A percentile compares a stretch with the other conserved stretches of the same genome.
These are phyloP conservation scores for Collybiopsis confluens DNA, from an alignment of 768 basidiomycete species.

Conservation along the genomic window DNA sequence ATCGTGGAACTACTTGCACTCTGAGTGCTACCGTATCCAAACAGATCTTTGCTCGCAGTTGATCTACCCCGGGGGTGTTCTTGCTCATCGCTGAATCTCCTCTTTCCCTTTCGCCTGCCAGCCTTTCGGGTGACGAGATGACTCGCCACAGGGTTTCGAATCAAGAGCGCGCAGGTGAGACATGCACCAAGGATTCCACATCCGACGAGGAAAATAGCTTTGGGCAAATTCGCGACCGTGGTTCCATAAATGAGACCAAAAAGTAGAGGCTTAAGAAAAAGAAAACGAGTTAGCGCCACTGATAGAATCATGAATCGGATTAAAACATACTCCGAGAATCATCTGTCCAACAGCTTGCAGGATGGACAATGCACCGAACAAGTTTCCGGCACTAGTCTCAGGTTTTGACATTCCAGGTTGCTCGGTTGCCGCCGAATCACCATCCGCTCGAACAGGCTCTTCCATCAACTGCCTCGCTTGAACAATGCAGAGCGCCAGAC, in stretches of 20 bases:
- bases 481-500: constrained; percentile 63
- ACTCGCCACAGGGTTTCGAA: constrained; percentile 34
- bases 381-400: constrained; percentile 39
- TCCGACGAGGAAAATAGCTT: constrained; percentile 63
- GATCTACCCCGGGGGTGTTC: constrained; percentile 42
- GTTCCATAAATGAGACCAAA: constrained; percentile 70
- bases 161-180: constrained; percentile 31
- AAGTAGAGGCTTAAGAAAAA: constrained; percentile 51
- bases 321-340: constrained; percentile 47
- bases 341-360: constrained; percentile 67
- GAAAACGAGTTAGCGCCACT: constrained; percentile 3
- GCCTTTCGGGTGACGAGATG: constrained; percentile 15
- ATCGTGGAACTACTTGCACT: background rate
- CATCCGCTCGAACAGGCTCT: constrained; percentile 14
- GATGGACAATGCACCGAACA: constrained; percentile 72
- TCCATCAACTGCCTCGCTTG: constrained; percentile 38
- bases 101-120: constrained; percentile 18
- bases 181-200: constrained; percentile 42
- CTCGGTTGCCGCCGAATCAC: constrained; percentile 11
- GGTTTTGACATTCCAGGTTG: constrained; percentile 9
- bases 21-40: constrained; percentile 1
- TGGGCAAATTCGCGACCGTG: constrained; percentile 66
- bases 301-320: background rate
- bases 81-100: constrained; percentile 12
- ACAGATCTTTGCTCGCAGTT: constrained; percentile 41